Base-by-base conservation (phyloP, 1,284 basidiomycete species). In the Coniferiporia sulphurascens region DNA sequence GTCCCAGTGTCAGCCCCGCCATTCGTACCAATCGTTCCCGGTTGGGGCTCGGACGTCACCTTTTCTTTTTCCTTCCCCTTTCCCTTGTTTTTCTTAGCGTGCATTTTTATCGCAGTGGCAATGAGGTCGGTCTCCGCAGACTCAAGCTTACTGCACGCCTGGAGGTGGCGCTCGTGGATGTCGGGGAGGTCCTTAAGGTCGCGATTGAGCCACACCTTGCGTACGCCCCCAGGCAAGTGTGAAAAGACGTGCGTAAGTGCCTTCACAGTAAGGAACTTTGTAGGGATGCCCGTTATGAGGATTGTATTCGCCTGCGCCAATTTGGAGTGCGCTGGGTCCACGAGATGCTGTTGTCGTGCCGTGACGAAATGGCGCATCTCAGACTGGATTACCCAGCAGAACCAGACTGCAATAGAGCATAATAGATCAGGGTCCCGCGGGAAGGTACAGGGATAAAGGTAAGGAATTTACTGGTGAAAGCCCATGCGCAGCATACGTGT, bases 201-300 rank as follows among this genome's bases (percentile, higher is more conserved):
- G 38, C 87, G 82, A 71, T 93, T 93, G 46, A 98, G 79, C 95
- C 96, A 99, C 36, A 99, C 84, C 61, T 86, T 85, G 65, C 85
- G 86, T 4, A 94, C 88, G 17, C 93, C 93, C 6, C 93, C 93
- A 1, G 93, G 92, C 4, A 95, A 78, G 62, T 85, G 79, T 27
- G 81, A 79, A 71, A 87, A 93, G n/a, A 91, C 72, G 59, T 77
- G 76, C 48, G 74, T 78, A 35, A 98, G 79, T 21, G 87, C 86
- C 19, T 81, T 75, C 63, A 83, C 80, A 5, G 78, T 80, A 44
- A 94, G 84, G 67, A 89, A 87, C 57, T 86, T 82, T 48, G 82
- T 73, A n/a, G 95, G 94, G 6, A 99, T 85, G 49, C 93, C 93
- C 13, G 93, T 93, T 64, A 98, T 79, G 50, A 95, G 84, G 17